Evolutionary conservation across 1,139 yeast species (phyloP), one percentile per base, ranked within the genome.

Genomic region (Spathaspora sp.): DNA sequence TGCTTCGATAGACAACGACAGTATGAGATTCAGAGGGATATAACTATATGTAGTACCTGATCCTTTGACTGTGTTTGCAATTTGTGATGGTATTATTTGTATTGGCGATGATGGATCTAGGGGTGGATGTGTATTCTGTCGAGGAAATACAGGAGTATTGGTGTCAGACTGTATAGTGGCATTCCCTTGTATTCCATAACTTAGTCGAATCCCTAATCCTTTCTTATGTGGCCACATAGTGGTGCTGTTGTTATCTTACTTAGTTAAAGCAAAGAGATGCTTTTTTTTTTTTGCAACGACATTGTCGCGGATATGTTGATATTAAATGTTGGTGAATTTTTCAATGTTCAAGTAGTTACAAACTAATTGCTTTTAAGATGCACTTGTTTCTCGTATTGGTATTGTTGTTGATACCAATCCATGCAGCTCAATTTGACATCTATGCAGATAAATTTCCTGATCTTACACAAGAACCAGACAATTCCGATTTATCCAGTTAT

Each of bases 201-300:
- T 55, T 44, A 74, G 61, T 57, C 69, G 74, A 4, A 59, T 64
- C 1, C 80, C 80, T 25, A 70, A 59, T 1, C 76, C 77, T 37
- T 58, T 51, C 47, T 66, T 72, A 25, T 65, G 63, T 33, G 78
- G 78, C 74, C 77, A 72, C 76, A 73, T 72, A n/a, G n/a, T 26
- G 29, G 9, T 26, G 29, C 9, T 26, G 29, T 26, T 26, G 29
- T 26, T 26, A 26, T 8, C 5, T 6, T 11, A 4, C 7, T 4
- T 20, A 20, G 23, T 20, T 20, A 20, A 20, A 20, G 7, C 23
- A 20, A 20, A 20, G 23, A n/a, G n/a, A n/a, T n/a, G n/a, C n/a
- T n/a, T n/a, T n/a, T n/a, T n/a, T 20, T 20, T 20, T 20, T 20
- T 20, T 20, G 7, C 7, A 20, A 20, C 23, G 23, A 20, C 23